Conservation (phyloP, 2,329 filamentous ascomycete genomes). For the Sphaerulina vaccinii region DNA sequence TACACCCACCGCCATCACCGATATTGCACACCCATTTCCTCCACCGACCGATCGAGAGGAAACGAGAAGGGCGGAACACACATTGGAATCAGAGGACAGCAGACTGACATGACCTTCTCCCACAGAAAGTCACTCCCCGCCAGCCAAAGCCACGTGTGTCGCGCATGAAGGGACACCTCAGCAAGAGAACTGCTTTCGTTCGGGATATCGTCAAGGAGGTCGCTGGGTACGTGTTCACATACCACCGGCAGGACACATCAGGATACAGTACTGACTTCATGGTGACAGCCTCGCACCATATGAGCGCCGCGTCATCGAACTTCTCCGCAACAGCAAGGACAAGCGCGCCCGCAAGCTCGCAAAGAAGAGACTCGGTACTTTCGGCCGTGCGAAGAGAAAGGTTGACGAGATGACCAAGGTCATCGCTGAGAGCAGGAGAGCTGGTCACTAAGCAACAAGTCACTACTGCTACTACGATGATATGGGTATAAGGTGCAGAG, state of each 20-base stretch:
- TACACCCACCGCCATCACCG: conserved; percentile 2
- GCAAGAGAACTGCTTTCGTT: conserved; percentile 96
- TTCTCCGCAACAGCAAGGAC: conserved; percentile 98
- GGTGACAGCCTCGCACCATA: conserved; percentile 51
- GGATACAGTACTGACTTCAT: conserved; percentile 20
- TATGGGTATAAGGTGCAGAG: conserved; percentile 18
- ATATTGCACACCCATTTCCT: neutral
- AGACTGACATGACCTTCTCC: conserved; percentile 26
- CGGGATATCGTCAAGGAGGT: conserved; percentile 98
- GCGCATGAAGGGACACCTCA: conserved; percentile 89
- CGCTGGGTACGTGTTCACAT: conserved; percentile 66
- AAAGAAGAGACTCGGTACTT: conserved; percentile 99
- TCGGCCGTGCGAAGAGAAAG: conserved; percentile 98
- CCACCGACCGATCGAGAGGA: conserved; percentile 10
- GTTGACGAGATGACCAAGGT: conserved; percentile 98
- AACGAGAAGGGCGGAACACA: conserved; percentile 8
- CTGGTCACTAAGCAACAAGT: conserved; percentile 59
- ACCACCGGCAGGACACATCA: neutral
- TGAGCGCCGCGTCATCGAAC: conserved; percentile 98
- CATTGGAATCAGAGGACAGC: conserved; percentile 7
- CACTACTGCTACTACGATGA: conserved; percentile 17
- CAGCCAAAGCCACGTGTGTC: conserved; percentile 51
- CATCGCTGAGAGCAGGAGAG: conserved; percentile 90
- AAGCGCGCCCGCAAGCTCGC: conserved; percentile 98
- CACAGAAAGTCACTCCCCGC: conserved; percentile 53